These are phyloP conservation scores for Nicotiana rustica DNA, from an alignment of 305 asterid genomes.

Conservation along the genomic window DNA sequence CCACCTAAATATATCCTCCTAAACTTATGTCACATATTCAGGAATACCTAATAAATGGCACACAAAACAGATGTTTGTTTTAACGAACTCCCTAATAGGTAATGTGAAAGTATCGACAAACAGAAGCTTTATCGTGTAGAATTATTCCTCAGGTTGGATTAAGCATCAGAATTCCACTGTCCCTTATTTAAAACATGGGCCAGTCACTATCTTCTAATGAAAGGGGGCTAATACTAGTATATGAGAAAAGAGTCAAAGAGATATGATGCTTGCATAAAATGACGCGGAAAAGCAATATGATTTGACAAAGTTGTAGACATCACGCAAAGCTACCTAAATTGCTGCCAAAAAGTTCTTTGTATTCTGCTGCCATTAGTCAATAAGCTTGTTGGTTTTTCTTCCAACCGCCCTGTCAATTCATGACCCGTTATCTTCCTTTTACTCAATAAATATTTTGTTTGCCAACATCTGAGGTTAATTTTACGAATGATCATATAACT, in stretches of 20 bases:
- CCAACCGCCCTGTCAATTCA: background rate
- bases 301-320: slow-evolving; percentile 25
- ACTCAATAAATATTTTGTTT: background rate
- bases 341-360: background rate
- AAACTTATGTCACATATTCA: background rate
- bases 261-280: background rate
- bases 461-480: no score
- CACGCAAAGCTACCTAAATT: slow-evolving; percentile 24
- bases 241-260: background rate
- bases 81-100: background rate
- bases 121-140: background rate
- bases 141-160: slow-evolving; percentile 11
- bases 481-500: background rate
- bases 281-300: slow-evolving; percentile 32
- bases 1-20: background rate
- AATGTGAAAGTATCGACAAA: slow-evolving; percentile 27
- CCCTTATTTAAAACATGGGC: background rate
- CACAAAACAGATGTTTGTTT: background rate
- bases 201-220: slow-evolving; percentile 20
- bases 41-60: background rate
- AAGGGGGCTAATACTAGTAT: background rate
- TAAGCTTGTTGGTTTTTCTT: background rate
- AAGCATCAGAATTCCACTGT: background rate
- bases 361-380: background rate
- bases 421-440: background rate